Conservation (phyloP, 257 asterid species). For the Datura wrightii region DNA sequence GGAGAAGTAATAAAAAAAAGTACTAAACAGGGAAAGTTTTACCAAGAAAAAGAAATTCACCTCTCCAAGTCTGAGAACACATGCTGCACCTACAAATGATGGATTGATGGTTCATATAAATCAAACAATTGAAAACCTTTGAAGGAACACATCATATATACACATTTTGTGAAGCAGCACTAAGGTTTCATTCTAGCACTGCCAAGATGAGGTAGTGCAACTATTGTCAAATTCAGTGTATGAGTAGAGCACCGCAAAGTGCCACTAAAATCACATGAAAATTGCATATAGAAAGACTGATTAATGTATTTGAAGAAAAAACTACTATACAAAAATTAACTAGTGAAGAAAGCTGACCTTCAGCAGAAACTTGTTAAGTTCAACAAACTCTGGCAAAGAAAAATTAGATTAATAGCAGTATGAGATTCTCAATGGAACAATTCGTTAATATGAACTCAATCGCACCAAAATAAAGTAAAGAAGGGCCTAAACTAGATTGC, state of each 20-base stretch:
- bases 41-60: slow-evolving; percentile 45
- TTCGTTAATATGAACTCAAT: background rate
- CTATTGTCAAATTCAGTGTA: background rate
- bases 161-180: background rate
- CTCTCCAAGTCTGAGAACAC: slow-evolving; percentile 81
- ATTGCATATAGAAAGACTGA: background rate
- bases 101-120: slow-evolving; percentile 27
- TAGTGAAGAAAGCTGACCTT: slow-evolving; percentile 56
- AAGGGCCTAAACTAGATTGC: background rate
- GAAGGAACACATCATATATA: slow-evolving; percentile 15
- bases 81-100: slow-evolving; percentile 70
- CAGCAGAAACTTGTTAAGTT: slow-evolving; percentile 81
- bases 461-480: background rate
- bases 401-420: background rate
- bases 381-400: slow-evolving; percentile 65
- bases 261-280: background rate
- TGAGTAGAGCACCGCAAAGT: background rate
- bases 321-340: background rate
- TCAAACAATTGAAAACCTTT: slow-evolving; percentile 9
- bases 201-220: slow-evolving; percentile 22
- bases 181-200: background rate
- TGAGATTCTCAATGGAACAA: background rate
- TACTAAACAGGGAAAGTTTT: background rate
- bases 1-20: background rate
- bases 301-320: background rate